Evolutionary conservation across 2,329 filamentous ascomycete genomes (phyloP), one percentile per base, ranked within the genome.

Genomic region (Dactylonectria macrodidyma): DNA sequence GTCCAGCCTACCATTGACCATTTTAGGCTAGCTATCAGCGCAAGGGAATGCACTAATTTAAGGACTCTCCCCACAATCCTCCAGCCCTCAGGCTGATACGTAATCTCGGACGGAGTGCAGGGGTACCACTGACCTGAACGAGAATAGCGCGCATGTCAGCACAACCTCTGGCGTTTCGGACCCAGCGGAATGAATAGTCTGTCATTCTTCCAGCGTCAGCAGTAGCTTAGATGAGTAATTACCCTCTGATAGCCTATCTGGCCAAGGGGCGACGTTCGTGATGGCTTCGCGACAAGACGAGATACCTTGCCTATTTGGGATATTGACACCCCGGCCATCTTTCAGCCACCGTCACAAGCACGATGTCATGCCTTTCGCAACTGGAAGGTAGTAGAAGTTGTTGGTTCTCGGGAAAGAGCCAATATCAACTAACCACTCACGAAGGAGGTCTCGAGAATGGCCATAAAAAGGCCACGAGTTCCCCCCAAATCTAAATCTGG

Each of bases 41-140:
- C 26, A 30, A 30, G 26, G 7, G 26, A 30, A 4, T 7, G 26
- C 4, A 5, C 44, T 66, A 66, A 47, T 30, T 11, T 16, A 3
- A 59, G 4, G 52, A 54, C n/a, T 59, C 59, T 62, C 59, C 3
- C 47, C 47, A n/a, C n/a, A 30, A 9, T 19, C 14, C 19, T 30
- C 30, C 8, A 5, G 26, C 19, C 30, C 46, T 3, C 10, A 8
- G 36, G 44, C 54, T 44, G 54, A 12, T 61, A 30, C 54, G 41
- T 2, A 19, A n/a, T 44, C 5, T 46, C 26, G 6, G 16, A 41
- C 4, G 11, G 11, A 34, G n/a, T 16, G 36, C 65, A 47, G 46
- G 62, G 59, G 59, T 55, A 56, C 65, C 52, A 58, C 24, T 10
- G 19, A 34, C 65, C 44, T 24, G 10, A 60, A 63, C 44, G 7